Evolutionary conservation across 805 yeast genomes (phyloP).

Genomic region (Lipomyces spencermartinsiae): DNA sequence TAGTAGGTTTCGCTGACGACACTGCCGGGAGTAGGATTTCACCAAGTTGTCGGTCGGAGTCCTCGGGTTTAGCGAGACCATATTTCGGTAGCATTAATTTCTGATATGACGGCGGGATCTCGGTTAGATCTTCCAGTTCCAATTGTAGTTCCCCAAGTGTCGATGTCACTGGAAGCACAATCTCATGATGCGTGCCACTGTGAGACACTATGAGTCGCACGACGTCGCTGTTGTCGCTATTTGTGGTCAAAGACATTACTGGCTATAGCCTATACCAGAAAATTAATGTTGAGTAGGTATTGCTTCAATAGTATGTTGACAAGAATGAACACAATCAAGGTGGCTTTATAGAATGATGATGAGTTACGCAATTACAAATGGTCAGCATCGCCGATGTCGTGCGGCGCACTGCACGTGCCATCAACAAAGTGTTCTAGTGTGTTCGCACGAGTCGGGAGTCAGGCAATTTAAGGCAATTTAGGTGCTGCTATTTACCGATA

Average conservation of each 20-base stretch:
- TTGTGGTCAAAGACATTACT: neutral
- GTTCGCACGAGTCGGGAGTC: too few relatives aligned
- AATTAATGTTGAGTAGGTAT: neutral
- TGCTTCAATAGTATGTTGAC: neutral
- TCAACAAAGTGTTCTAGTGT: too few relatives aligned
- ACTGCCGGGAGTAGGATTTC: constrained; percentile 31
- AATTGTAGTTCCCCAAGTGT: constrained; percentile 39
- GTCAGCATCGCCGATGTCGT: neutral
- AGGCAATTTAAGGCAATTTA: too few relatives aligned
- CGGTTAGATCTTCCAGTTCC: constrained; percentile 41
- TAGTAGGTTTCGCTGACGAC: constrained; percentile 29
- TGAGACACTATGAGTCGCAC: constrained; percentile 21
- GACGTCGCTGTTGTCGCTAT: neutral
- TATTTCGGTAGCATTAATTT: constrained; percentile 44
- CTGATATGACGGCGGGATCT: constrained; percentile 44
- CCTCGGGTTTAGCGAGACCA: constrained; percentile 38
- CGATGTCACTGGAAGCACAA: constrained; percentile 15
- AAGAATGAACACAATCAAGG: neutral
- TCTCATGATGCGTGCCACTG: constrained; percentile 15
- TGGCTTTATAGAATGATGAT: neutral
- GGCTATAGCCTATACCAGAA: neutral
- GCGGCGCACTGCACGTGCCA: too few relatives aligned
- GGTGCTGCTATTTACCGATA: too few relatives aligned
- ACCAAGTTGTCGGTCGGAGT: constrained; percentile 21
- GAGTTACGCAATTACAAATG: neutral